Evolutionary conservation across 129 eudicot genomes (phyloP).

Genomic region (Lonicera japonica): DNA sequence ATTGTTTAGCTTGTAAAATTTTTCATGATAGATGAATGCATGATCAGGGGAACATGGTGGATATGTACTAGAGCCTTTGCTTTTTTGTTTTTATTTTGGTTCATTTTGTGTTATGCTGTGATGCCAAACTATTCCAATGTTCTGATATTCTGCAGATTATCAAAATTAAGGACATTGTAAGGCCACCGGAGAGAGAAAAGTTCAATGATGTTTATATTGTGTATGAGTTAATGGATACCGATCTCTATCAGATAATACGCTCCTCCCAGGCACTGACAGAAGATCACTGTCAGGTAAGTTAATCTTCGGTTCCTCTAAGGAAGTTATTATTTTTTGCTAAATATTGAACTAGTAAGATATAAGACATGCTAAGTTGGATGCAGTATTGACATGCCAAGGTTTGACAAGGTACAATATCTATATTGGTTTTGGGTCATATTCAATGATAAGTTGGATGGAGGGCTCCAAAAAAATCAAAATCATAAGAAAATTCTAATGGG

Average conservation of each 20-base stretch:
- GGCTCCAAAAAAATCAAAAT: too few species aligned
- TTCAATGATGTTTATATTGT: conserved; percentile 60
- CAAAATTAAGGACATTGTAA: conserved; percentile 58
- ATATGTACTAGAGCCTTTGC: neutral
- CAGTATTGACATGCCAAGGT: too few species aligned
- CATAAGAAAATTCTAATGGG: too few species aligned
- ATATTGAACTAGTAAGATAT: too few species aligned
- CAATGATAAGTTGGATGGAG: too few species aligned
- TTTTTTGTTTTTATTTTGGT: neutral
- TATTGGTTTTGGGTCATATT: too few species aligned
- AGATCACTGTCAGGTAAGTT: conserved; percentile 63
- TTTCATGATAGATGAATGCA: neutral
- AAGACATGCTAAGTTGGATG: too few species aligned
- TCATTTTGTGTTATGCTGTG: neutral
- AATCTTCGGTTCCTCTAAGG: neutral
- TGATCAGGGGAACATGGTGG: neutral
- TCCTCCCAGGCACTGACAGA: conserved; percentile 61
- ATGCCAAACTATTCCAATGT: neutral
- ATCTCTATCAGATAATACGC: conserved; percentile 66
- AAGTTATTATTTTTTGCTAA: neutral
- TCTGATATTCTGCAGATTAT: conserved; percentile 28
- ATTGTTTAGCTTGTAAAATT: neutral
- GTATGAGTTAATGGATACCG: conserved; percentile 69
- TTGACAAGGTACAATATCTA: too few species aligned
- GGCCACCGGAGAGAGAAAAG: conserved; percentile 45